phyloP scores from a whole-genome alignment of 768 basidiomycete genomes.

The Xerocomus brunneocitrinus region DNA sequence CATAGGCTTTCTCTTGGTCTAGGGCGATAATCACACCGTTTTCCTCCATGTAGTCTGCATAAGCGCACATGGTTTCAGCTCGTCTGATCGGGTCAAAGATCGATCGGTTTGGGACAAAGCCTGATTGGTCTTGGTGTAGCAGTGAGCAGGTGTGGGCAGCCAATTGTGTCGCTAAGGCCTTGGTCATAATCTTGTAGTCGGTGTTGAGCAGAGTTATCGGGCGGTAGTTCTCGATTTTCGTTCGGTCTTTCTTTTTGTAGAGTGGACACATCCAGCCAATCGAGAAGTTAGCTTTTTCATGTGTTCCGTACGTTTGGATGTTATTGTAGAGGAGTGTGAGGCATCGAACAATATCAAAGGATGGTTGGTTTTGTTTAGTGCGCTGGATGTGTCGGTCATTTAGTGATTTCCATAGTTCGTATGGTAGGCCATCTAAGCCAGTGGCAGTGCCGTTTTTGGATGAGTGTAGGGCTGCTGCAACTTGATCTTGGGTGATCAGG shows the following conservation, averaged over 20 bases:
- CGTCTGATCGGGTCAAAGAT: conserved; percentile 35
- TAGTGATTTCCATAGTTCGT: conserved; percentile 26
- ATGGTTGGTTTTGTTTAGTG: not conserved
- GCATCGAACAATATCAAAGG: conserved; percentile 5
- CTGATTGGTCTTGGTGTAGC: conserved; percentile 29
- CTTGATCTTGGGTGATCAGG: conserved; percentile 6
- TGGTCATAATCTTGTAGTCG: conserved; percentile 32
- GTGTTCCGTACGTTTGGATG: conserved; percentile 26
- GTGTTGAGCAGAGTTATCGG: conserved; percentile 36
- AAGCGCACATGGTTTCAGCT: conserved; percentile 19
- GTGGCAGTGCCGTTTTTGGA: conserved; percentile 17
- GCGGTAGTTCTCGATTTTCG: conserved; percentile 32
- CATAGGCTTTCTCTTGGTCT: conserved; percentile 12
- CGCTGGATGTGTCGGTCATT: not conserved
- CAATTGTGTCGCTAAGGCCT: conserved; percentile 17
- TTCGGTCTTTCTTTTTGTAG: conserved; percentile 37
- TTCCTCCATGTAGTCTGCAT: conserved; percentile 9
- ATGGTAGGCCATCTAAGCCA: conserved; percentile 23
- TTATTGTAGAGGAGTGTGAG: conserved; percentile 15
- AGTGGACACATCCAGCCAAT: conserved; percentile 35
- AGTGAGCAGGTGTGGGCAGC: conserved; percentile 14
- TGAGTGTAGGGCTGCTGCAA: conserved; percentile 8
- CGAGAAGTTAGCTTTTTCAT: conserved; percentile 11
- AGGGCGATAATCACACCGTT: conserved; percentile 29
- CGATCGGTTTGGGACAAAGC: conserved; percentile 29